Base-by-base conservation (phyloP, 306 rosid genomes). In the Pterocarpus santalinus region DNA sequence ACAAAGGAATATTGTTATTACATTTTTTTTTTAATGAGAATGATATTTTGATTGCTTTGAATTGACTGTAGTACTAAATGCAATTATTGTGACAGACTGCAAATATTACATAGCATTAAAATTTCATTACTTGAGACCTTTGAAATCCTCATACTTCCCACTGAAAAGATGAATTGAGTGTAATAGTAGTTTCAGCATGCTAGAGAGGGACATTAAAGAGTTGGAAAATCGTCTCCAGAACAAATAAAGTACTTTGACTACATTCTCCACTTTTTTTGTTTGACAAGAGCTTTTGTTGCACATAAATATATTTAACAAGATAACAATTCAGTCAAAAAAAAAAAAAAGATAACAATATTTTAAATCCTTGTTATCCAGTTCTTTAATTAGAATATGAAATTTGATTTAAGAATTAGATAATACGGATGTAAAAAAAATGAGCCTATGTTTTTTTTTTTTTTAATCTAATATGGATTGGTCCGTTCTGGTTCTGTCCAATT, bases 81-180 rank as follows among this genome's bases (percentile, higher is more conserved):
- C 44, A 70, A 51, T 68, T 5, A 11, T 46, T 72, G 51, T 72
- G 17, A 52, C 9, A 53, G 53, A 70, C 46, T 49, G 62, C 44
- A 49, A 60, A 72, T 16, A 35, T 55, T 33, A 72, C 51, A 35
- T 28, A 36, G 65, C 36, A 72, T 16, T 53, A 72, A n/a, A 72
- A 49, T 35, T 35, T 72, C 49, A 34, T 35, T 35, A 36, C 8
- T 52, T 13, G 47, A 34, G 64, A 72, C 34, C 34, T 8, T 51
- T 34, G 49, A 33, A 52, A 35, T 34, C 49, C 33, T 52, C 49
- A 52, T 34, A 35, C 34, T 8, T 16, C 14, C 64, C 47, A 51
- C 22, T 51, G 32, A 49, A 66, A 46, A 61, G 11, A 46, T 47
- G 74, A 69, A 70, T 22, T 14, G 61, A 69, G 28, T 14, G 30